Evolutionary conservation across 345 rosid species (phyloP).

Genomic region (Lepidium sativum): DNA sequence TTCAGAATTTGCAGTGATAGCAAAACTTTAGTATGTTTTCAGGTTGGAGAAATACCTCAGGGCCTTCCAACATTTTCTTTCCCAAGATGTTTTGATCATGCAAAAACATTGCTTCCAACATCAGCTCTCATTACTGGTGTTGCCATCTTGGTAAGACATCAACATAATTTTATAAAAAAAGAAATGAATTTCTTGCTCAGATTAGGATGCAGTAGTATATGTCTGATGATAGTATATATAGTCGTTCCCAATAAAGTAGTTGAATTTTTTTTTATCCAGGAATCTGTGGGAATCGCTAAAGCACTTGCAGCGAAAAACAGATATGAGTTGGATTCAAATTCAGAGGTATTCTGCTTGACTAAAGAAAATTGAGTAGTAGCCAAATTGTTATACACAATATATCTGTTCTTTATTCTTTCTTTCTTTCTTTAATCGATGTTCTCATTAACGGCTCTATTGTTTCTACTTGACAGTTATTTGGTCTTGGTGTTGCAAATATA

Average conservation of each 20-base stretch:
- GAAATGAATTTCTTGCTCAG: background rate
- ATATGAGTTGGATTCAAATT: constrained; percentile 87
- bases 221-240: too few relatives aligned
- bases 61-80: constrained; percentile 88
- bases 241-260: too few relatives aligned
- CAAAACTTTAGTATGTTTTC: constrained; percentile 11
- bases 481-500: constrained; percentile 88
- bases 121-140: constrained; percentile 93
- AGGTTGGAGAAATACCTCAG: constrained; percentile 97
- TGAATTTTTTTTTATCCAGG: constrained; percentile 44
- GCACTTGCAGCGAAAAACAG: constrained; percentile 96
- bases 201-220: background rate
- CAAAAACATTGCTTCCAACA: constrained; percentile 68
- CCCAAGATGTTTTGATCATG: constrained; percentile 55
- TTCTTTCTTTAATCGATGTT: too few relatives aligned
- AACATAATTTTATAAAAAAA: too few relatives aligned
- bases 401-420: background rate
- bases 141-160: constrained; percentile 86
- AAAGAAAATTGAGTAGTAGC: too few relatives aligned
- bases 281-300: constrained; percentile 98
- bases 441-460: too few relatives aligned
- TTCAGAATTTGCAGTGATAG: background rate
- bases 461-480: constrained; percentile 62
- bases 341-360: too few relatives aligned
- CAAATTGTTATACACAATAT: background rate